Evolutionary conservation across 805 yeast genomes (phyloP), one percentile per base, ranked within the genome.

Genomic region (Suhomyces xylopsoci): DNA sequence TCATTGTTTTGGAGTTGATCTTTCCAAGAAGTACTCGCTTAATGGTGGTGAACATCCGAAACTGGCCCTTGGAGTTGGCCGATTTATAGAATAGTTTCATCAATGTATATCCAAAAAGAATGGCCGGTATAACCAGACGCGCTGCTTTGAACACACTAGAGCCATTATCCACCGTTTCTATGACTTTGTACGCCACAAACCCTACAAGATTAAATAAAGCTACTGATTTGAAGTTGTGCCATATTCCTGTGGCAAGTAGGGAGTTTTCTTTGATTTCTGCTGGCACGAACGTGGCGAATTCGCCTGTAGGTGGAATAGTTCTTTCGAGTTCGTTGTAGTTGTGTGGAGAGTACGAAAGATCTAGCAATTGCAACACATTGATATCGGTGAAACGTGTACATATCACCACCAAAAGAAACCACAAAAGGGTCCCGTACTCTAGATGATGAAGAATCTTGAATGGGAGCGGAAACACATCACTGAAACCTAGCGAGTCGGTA

Each of bases 21-120:
- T 77, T 74, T 2, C 96, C 96, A 2, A 63, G 48, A 5, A 79
- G 48, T 3, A 88, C 73, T 49, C 96, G 71, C 49, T 69, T 70
- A 40, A 84, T 57, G 0, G 89, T 81, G 19, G 76, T 62, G 43
- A 71, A 63, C 17, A 85, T 67, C 40, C 90, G 65, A 49, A 57
- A 55, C 51, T 69, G 74, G 2, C 81, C 76, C 65, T 72, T 66
- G 54, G 64, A 51, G 62, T 58, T 50, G n/a, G 49, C 40, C 56
- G 58, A 58, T 47, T 68, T 79, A 56, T 65, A 70, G 59, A 77
- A 67, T 40, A 77, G 62, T 20, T 64, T 63, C 45, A 49, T 47
- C 30, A 55, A 34, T n/a, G 54, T 49, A 47, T 51, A 55, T 6
- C 42, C 48, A 10, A 55, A 45, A 4, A 47, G 71, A 4, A 70